A percentile compares a stretch with the other conserved stretches of the same genome.
phyloP scores from a whole-genome alignment of 2,329 filamentous ascomycete genomes.

The Fusarium sulawesiense region DNA sequence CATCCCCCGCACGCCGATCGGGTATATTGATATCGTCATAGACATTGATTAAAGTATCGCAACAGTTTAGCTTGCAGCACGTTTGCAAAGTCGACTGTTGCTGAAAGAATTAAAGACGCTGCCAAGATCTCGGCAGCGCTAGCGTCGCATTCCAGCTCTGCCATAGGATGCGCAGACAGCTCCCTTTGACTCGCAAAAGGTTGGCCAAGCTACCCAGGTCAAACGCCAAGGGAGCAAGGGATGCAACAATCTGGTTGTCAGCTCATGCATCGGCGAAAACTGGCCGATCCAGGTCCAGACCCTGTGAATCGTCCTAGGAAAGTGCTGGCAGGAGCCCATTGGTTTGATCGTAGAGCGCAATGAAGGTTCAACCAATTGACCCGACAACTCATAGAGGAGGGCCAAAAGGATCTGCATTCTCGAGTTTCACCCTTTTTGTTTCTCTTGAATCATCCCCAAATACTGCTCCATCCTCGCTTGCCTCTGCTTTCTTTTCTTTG shows the following conservation, averaged over 20 bases:
- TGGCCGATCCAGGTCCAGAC: conserved; percentile 18
- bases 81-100: conserved; percentile 6
- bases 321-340: conserved; percentile 28
- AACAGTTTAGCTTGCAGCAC: conserved; percentile 12
- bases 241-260: conserved; percentile 19
- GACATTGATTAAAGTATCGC: conserved; percentile 29
- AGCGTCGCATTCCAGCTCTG: conserved; percentile 28
- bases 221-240: conserved; percentile 15
- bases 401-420: conserved; percentile 62
- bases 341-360: conserved; percentile 4
- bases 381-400: conserved; percentile 51
- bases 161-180: conserved; percentile 9
- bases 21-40: conserved; percentile 37
- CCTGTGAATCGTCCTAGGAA: conserved; percentile 5
- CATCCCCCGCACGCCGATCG: conserved; percentile 32
- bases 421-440: conserved; percentile 60
- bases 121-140: conserved; percentile 34
- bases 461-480: conserved; percentile 57
- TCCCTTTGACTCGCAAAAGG: conserved; percentile 11
- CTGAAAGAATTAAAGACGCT: conserved; percentile 22
- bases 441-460: conserved; percentile 59
- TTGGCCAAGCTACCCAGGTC: conserved; percentile 8
- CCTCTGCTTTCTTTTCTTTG: conserved; percentile 57
- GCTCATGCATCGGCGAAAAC: conserved; percentile 30
- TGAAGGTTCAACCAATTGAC: conserved; percentile 7